Conservation (phyloP, 2,329 filamentous ascomycete species). For the Xylaria arbuscula region DNA sequence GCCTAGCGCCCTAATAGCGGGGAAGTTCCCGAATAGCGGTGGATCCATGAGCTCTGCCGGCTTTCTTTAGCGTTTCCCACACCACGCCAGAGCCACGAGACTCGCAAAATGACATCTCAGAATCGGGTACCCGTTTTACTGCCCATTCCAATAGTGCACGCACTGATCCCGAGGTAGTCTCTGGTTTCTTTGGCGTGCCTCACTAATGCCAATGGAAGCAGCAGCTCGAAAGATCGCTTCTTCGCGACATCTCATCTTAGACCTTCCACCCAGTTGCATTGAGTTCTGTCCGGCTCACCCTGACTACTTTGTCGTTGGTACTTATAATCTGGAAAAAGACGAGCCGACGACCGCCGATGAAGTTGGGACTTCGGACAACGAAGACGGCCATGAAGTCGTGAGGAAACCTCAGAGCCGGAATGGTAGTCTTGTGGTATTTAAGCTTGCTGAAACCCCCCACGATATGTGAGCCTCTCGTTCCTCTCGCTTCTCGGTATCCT, state of each 20-base stretch:
- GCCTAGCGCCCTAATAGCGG: constrained; percentile 41
- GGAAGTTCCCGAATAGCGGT: constrained; percentile 41
- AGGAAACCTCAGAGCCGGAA: constrained; percentile 70
- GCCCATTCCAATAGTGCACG: background rate
- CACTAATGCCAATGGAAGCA: constrained; percentile 17
- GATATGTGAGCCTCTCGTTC: constrained; percentile 63
- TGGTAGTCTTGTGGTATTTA: constrained; percentile 78
- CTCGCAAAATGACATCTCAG: constrained; percentile 10
- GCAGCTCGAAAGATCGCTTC: constrained; percentile 52
- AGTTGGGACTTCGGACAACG: constrained; percentile 36
- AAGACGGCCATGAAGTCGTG: constrained; percentile 37
- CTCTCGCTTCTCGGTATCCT: constrained; percentile 20
- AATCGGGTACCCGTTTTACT: background rate
- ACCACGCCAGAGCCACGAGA: background rate
- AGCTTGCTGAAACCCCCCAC: constrained; percentile 56
- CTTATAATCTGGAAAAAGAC: constrained; percentile 77
- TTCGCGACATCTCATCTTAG: constrained; percentile 63
- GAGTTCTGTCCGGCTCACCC: constrained; percentile 74
- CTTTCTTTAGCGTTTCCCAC: constrained; percentile 28
- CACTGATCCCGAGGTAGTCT: background rate
- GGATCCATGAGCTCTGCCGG: constrained; percentile 16
- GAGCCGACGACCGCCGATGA: constrained; percentile 41
- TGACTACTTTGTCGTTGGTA: constrained; percentile 81
- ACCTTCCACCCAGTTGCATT: constrained; percentile 81
- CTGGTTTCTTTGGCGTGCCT: background rate